Base-by-base conservation (phyloP, 73 alveolate genomes). In the Breviolum minutum region DNA sequence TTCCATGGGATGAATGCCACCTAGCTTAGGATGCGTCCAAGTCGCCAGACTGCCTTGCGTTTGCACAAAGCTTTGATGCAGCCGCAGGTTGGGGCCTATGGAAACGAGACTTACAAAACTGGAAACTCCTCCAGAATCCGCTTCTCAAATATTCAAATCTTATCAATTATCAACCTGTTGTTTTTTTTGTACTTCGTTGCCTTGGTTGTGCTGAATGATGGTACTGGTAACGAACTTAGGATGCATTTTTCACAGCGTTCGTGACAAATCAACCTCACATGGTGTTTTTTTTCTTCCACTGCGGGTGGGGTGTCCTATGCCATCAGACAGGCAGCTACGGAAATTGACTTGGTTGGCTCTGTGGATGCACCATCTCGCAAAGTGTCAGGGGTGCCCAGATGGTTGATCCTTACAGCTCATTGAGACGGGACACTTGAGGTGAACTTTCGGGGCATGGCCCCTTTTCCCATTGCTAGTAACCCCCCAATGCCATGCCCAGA, bases 1-100 rank as follows among this genome's bases (percentile, higher is more conserved):
- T 24, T 73, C n/a, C 54, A 73, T 26, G 54, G 83, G 83, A 73
- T 73, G 74, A 13, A 19, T 22, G 48, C 32, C 48, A 32, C 64
- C 19, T 20, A 32, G 86, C 19, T 20, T 2, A 83, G 92, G 92
- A 60, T 83, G 76, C 92, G 26, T 32, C 92, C 92, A 71, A 61
- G 92, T 26, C 92, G 92, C 10, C 64, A 71, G 26, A 17, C 92
- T 0, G 92, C 92, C 54, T n/a, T 83, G 73, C 73, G 92, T 22
- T 83, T 83, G 92, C 92, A 26, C 92, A 22, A 83, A 62, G 92
- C 61, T n/a, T 83, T 83, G 60, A 54, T 12, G 29, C 76, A 83
- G 32, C 76, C 76, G 60, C 92, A 83, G 92, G 92, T 61, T 22
- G 27, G 8, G 64, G 64, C 16, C 63, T 30, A 30, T 26, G 81